phyloP scores from a whole-genome alignment of 805 yeast species.

The Candida nanaspora region DNA sequence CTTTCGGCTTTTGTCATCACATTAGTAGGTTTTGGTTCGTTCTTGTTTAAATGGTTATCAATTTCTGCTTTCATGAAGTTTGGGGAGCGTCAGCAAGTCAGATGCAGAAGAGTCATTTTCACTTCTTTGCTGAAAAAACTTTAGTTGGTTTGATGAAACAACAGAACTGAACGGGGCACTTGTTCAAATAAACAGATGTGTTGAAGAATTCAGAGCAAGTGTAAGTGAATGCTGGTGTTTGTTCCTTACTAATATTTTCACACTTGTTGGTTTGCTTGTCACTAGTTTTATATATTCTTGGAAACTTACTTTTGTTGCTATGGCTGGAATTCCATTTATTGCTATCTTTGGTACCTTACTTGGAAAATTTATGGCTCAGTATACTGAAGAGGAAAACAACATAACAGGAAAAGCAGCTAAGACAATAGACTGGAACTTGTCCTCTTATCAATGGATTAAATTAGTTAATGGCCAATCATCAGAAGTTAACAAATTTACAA shows the following conservation, averaged over 20 bases:
- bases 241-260: conserved; percentile 43
- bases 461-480: conserved; percentile 45
- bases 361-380: conserved; percentile 42
- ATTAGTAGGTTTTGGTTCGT: conserved; percentile 38
- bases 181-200: conserved; percentile 59
- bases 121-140: conserved; percentile 36
- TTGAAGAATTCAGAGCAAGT: conserved; percentile 67
- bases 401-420: conserved; percentile 50
- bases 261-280: conserved; percentile 46
- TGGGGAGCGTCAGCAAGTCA: conserved; percentile 63
- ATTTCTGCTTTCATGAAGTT: conserved; percentile 55
- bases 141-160: conserved; percentile 59
- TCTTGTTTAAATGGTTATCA: conserved; percentile 44
- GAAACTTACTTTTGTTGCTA: conserved; percentile 73
- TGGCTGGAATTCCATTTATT: conserved; percentile 70
- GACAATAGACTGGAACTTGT: conserved; percentile 63
- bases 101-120: conserved; percentile 45
- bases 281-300: conserved; percentile 76
- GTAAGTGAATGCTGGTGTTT: conserved; percentile 60
- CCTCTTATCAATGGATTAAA: conserved; percentile 53
- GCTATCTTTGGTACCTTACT: conserved; percentile 38
- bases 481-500: conserved; percentile 42
- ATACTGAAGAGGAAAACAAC: conserved; percentile 50
- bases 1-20: conserved; percentile 29
- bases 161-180: conserved; percentile 54